phyloP scores from a whole-genome alignment of 2,329 filamentous ascomycete genomes.

The Seiridium unicorne region DNA sequence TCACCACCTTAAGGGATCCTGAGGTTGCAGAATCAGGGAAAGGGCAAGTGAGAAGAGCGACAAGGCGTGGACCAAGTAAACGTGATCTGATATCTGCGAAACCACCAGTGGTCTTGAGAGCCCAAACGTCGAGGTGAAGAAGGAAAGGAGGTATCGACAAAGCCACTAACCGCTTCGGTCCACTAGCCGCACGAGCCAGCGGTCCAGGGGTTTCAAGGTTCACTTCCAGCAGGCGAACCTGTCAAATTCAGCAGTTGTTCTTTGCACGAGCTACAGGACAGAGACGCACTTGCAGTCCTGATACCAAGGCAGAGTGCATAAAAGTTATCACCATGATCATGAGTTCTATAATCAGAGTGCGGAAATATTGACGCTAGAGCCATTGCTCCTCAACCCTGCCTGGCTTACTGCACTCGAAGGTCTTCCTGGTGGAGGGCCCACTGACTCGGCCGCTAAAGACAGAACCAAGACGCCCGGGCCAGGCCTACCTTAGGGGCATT shows the following conservation, averaged over 20 bases:
- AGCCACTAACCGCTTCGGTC: background rate
- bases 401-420: background rate
- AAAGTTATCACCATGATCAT: no score
- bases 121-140: slow-evolving; percentile 2
- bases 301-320: background rate
- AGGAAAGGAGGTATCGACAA: slow-evolving; percentile 1
- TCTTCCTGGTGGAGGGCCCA: background rate
- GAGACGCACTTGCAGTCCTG: background rate
- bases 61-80: background rate
- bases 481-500: background rate
- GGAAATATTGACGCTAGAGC: no score
- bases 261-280: background rate
- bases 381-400: no score
- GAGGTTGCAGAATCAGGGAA: background rate
- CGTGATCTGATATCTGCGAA: background rate
- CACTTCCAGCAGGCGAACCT: background rate
- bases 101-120: background rate
- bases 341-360: no score
- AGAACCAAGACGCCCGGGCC: background rate
- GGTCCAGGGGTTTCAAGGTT: background rate
- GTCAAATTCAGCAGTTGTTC: background rate
- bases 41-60: background rate
- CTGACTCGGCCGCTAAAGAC: slow-evolving; percentile 3
- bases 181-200: background rate
- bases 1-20: background rate